Evolutionary conservation across 108 stramenopile species (phyloP).

Genomic region (Pseudonitzschia delicatissima): DNA sequence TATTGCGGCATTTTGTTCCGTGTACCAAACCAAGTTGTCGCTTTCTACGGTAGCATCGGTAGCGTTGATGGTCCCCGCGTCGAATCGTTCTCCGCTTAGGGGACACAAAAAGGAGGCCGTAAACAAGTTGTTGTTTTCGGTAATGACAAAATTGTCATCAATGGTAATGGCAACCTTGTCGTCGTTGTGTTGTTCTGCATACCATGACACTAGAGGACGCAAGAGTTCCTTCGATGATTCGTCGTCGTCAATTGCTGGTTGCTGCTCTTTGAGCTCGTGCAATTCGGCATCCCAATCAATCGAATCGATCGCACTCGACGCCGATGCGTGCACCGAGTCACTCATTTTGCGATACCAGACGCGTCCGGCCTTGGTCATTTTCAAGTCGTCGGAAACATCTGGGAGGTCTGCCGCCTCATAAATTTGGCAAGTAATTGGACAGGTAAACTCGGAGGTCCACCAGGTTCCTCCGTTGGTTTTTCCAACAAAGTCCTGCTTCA

Average conservation of each 20-base stretch:
- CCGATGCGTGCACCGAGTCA: conserved; percentile 38
- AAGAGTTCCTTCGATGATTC: neutral
- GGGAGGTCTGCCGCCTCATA: conserved; percentile 19
- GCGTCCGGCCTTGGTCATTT: conserved; percentile 1
- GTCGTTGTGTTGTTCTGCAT: neutral
- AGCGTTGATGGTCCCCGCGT: conserved; percentile 5
- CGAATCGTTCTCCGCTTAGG: conserved; percentile 22
- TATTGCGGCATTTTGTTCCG: conserved; percentile 27
- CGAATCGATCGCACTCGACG: conserved; percentile 28
- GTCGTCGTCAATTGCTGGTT: neutral
- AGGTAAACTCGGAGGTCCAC: conserved; percentile 35
- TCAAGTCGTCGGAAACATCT: neutral
- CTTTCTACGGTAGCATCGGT: neutral
- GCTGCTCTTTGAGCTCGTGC: neutral
- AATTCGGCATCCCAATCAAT: conserved; percentile 10
- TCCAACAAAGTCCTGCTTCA: conserved; percentile 7
- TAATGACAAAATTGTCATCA: conserved; percentile 30
- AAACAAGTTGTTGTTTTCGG: conserved; percentile 17
- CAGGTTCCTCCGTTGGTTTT: conserved; percentile 22
- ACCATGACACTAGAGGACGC: conserved; percentile 17
- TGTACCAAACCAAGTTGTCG: conserved; percentile 28
- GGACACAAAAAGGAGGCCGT: conserved; percentile 45
- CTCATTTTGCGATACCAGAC: conserved; percentile 31
- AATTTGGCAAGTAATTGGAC: conserved; percentile 19
- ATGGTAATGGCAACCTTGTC: conserved; percentile 15